Base-by-base conservation (phyloP, 345 rosid species). In the Eucalyptus pauciflora region DNA sequence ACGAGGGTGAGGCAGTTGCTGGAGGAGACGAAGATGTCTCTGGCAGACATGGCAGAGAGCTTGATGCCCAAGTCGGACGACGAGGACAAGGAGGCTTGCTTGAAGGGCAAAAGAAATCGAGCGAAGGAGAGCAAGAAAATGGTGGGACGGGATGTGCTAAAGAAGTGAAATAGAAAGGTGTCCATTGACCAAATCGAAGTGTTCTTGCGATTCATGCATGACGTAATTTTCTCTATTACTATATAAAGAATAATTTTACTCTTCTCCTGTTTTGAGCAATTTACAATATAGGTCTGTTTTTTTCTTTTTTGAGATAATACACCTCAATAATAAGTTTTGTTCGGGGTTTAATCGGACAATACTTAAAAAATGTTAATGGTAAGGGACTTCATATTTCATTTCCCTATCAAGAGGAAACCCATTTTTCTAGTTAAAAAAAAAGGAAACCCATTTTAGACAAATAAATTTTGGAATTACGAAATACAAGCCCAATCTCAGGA, bases 11-110 rank as follows among this genome's bases (percentile, higher is more conserved):
- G 54, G 18, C 76, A 18, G 33, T 79, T 93, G 88, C 60, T 93
- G 62, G 49, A 50, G 86, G 92, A 88, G 45, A 86, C 86, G 7
- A 71, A 92, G 5, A 88, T 93, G 87, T 86, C 93, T 6, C 93
- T 92, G 33, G 93, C 93, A 5, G 93, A 92, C 88, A 92, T 91
- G 86, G 93, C 94, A 8, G 94, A 93, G 91, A 83, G 91, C 69
- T 86, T 93, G 88, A 91, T 92, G 91, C 94, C 91, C 2, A 93
- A 92, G 54, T 86, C 79, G 4, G 45, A 54, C 29, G 16, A 45
- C 2, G 88, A 58, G 29, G 85, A 89, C 22, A 88, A 8, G 15
- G 92, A 91, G 51, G 33, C 45, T 11, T 86, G 89, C 69, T 80
- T 93, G 67, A 86, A 86, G 41, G 86, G 86, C 60, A 50, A 54